These are phyloP conservation scores for Diaporthe citrichinensis DNA, from an alignment of 2,329 filamentous ascomycete genomes.

Conservation along the genomic window DNA sequence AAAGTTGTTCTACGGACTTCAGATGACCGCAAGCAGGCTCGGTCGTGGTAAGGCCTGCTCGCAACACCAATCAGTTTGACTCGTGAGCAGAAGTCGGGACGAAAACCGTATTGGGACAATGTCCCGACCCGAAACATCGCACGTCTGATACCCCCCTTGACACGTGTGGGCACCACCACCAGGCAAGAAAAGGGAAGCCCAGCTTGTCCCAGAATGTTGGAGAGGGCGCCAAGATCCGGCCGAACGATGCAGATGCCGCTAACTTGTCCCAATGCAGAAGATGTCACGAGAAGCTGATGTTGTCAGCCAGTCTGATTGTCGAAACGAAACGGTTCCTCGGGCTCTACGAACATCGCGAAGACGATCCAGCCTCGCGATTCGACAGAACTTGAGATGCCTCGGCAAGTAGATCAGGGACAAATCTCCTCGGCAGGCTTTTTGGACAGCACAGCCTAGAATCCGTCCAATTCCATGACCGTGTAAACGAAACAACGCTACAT, in stretches of 20 bases:
- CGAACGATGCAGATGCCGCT: conserved; percentile 10
- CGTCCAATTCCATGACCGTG: background rate
- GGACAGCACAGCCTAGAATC: conserved; percentile 15
- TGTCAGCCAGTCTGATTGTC: background rate
- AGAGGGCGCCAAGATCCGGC: conserved; percentile 11
- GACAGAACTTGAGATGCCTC: background rate
- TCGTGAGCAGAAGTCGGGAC: conserved; percentile 29
- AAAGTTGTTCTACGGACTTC: conserved; percentile 12
- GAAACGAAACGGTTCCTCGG: conserved; percentile 29
- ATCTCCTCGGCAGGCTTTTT: background rate
- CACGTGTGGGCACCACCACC: conserved; percentile 18
- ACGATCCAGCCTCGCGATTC: conserved; percentile 27
- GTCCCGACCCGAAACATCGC: conserved; percentile 34
- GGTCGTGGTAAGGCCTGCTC: background rate
- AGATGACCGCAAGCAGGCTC: background rate
- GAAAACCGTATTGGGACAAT: conserved; percentile 31
- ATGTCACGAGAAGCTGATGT: conserved; percentile 9
- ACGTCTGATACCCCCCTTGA: conserved; percentile 29
- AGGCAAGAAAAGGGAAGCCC: background rate
- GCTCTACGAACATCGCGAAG: conserved; percentile 10
- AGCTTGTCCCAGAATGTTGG: background rate
- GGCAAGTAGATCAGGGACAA: background rate
- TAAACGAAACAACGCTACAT: conserved; percentile 30
- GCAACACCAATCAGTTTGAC: conserved; percentile 27
- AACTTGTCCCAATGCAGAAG: conserved; percentile 17